phyloP scores from a whole-genome alignment of 1,284 basidiomycete species.

The Hemileia vastatrix region DNA sequence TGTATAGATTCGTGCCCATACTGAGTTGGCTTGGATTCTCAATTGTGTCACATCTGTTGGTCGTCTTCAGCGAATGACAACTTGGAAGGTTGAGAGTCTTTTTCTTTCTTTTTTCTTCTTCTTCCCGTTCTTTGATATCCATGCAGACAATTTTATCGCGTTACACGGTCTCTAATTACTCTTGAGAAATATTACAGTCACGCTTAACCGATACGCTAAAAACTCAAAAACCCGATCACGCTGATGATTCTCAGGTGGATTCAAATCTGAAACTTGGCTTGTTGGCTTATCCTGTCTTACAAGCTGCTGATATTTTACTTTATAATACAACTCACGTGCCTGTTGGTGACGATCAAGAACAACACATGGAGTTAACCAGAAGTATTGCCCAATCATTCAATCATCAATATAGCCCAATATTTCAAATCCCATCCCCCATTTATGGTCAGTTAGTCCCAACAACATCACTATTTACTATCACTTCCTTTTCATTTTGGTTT shows the following conservation, averaged over 20 bases:
- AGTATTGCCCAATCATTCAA: conserved; percentile 80
- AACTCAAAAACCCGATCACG: conserved; percentile 60
- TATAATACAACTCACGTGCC: conserved; percentile 86
- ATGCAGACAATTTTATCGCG: conserved; percentile 9
- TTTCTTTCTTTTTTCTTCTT: not conserved
- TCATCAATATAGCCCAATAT: conserved; percentile 51
- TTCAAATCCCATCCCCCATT: conserved; percentile 63
- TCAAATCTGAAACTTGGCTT: conserved; percentile 70
- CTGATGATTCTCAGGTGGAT: no score
- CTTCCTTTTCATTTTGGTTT: not conserved
- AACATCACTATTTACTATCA: not conserved
- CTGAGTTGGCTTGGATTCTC: conserved; percentile 83
- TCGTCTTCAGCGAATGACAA: conserved; percentile 77
- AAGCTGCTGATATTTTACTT: conserved; percentile 82
- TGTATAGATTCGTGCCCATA: conserved; percentile 65
- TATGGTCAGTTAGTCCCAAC: conserved; percentile 54
- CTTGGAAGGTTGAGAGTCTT: conserved; percentile 67
- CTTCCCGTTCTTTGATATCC: no score
- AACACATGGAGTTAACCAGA: conserved; percentile 79
- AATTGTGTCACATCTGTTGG: conserved; percentile 76
- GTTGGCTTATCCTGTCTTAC: conserved; percentile 83
- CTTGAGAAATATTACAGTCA: conserved; percentile 48
- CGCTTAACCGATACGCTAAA: conserved; percentile 67
- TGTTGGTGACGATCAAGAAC: conserved; percentile 88
- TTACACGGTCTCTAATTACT: not conserved